A percentile compares a stretch with the other conserved stretches of the same genome.
These are phyloP conservation scores for Oryza brachyantha DNA, from an alignment of 176 grass and related monocot species.

Conservation along the genomic window DNA sequence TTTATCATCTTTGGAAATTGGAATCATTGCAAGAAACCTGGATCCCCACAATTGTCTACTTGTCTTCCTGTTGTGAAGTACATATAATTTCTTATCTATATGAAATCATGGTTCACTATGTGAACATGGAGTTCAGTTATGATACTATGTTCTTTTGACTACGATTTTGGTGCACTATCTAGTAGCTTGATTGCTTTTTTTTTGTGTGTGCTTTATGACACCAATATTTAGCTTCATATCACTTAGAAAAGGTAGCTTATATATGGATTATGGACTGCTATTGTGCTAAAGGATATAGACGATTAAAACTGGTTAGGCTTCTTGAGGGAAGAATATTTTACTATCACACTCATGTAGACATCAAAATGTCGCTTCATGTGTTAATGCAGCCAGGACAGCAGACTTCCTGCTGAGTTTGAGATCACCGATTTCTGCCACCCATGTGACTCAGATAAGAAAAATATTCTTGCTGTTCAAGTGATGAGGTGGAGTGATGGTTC, in stretches of 20 bases:
- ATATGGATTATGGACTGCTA: slow-evolving; percentile 10
- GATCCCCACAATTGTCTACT: slow-evolving; percentile 11
- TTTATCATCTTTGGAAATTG: background rate
- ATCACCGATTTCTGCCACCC: slow-evolving; percentile 79
- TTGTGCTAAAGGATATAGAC: background rate
- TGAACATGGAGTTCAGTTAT: background rate
- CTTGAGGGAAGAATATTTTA: background rate
- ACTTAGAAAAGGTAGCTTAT: background rate
- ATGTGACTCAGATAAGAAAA: slow-evolving; percentile 65
- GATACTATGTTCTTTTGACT: background rate
- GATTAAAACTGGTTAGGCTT: background rate
- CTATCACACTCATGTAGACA: background rate
- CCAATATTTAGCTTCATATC: background rate
- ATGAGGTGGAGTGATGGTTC: slow-evolving; percentile 98
- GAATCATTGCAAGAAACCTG: background rate
- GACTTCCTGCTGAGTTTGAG: slow-evolving; percentile 97
- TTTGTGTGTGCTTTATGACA: background rate
- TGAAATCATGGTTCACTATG: background rate
- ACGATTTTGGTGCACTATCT: slow-evolving; percentile 1
- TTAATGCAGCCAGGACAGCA: slow-evolving; percentile 87
- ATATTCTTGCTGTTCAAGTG: slow-evolving; percentile 93
- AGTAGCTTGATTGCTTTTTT: background rate
- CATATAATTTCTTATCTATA: background rate
- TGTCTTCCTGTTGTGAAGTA: background rate
- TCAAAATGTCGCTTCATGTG: background rate